Percentiles rank a stretch among this genome's conserved stretches.
These are phyloP conservation scores for Forsythia suspensa DNA, from an alignment of 257 asterid genomes.

Conservation along the genomic window DNA sequence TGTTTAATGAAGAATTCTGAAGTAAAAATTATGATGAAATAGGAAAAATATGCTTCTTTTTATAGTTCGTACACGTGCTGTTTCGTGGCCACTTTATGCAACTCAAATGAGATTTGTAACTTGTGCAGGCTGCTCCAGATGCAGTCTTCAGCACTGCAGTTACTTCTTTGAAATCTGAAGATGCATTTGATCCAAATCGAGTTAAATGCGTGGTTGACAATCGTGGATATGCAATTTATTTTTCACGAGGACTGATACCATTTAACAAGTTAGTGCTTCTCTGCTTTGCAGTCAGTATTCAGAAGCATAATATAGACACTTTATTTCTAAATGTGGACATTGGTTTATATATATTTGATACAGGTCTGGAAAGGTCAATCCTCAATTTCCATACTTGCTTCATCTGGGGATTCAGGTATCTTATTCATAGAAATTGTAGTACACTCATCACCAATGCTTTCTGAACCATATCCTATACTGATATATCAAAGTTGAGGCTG, in stretches of 20 bases:
- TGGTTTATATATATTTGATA: slow-evolving; percentile 14
- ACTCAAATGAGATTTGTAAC: slow-evolving; percentile 16
- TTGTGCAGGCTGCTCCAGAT: slow-evolving; percentile 78
- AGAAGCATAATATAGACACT: not conserved
- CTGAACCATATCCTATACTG: not conserved
- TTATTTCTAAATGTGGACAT: slow-evolving; percentile 1
- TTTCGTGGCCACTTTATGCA: not conserved
- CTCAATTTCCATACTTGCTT: slow-evolving; percentile 79
- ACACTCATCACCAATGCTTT: not conserved
- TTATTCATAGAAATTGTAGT: not conserved
- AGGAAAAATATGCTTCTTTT: not conserved
- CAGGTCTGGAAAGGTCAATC: slow-evolving; percentile 74
- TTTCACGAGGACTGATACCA: slow-evolving; percentile 83
- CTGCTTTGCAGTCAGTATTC: not conserved
- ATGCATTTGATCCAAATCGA: slow-evolving; percentile 83
- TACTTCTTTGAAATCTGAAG: slow-evolving; percentile 79
- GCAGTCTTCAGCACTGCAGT: slow-evolving; percentile 90
- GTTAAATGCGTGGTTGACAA: slow-evolving; percentile 83
- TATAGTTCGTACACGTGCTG: not conserved
- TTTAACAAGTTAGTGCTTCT: slow-evolving; percentile 68
- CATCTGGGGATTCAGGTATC: slow-evolving; percentile 91
- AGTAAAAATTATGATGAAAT: not conserved
- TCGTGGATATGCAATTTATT: slow-evolving; percentile 79
- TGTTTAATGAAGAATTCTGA: not conserved
- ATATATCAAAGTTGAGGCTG: not conserved